A percentile compares a stretch with the other conserved stretches of the same genome.
These are phyloP conservation scores for Zoysia japonica DNA, from an alignment of 176 grass and related monocot genomes.

Conservation along the genomic window DNA sequence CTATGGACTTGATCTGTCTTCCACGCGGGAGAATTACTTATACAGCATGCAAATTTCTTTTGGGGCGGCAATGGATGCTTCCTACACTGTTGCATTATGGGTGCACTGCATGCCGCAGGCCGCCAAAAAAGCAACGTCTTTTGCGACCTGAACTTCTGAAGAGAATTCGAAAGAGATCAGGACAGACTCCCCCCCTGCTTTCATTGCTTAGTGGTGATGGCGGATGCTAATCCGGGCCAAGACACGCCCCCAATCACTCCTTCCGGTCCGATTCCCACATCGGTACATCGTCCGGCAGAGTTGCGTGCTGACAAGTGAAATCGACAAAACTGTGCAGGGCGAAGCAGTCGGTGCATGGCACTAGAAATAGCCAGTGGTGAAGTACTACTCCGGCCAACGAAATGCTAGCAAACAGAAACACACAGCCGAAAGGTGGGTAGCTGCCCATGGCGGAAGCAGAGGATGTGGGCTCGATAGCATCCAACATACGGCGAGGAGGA, in stretches of 20 bases:
- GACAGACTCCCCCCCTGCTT: not conserved
- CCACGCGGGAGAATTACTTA: not conserved
- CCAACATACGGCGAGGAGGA: constrained; percentile 1
- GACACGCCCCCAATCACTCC: not conserved
- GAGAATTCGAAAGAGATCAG: not conserved
- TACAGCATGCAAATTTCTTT: not conserved
- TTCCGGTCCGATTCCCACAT: not conserved
- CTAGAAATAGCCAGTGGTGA: constrained; percentile 18
- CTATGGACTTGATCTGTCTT: not conserved
- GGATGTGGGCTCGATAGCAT: constrained; percentile 18
- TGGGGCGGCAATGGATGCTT: not conserved
- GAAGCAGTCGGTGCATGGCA: not conserved
- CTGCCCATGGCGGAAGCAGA: constrained; percentile 5
- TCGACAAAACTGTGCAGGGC: constrained; percentile 2
- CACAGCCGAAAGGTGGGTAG: not conserved
- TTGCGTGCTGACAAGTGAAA: constrained; percentile 36
- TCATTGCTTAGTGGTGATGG: not conserved
- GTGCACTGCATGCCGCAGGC: not conserved
- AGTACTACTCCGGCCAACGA: not conserved
- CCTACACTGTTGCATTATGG: not conserved
- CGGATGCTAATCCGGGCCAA: constrained; percentile 9
- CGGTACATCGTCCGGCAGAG: constrained; percentile 4
- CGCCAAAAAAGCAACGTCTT: not conserved
- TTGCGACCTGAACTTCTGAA: not conserved
- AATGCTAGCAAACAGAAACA: not conserved